These are phyloP conservation scores for Dillenia suffruticosa DNA, from an alignment of 164 flowering plant genomes.

Conservation along the genomic window DNA sequence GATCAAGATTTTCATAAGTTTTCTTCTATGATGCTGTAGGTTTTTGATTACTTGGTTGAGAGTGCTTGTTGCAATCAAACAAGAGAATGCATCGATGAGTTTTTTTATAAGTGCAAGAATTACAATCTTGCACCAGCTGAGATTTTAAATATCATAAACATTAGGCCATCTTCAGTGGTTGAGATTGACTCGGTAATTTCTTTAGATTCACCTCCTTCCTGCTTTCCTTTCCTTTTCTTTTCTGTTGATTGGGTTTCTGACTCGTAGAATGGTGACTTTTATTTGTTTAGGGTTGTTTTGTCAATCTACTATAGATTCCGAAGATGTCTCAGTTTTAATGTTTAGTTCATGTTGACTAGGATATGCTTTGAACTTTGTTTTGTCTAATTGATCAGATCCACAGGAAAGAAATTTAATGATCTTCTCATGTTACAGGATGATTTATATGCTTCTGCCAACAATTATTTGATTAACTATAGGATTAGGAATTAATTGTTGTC, in stretches of 20 bases:
- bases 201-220: background rate
- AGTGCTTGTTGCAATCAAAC: constrained; percentile 63
- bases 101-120: constrained; percentile 37
- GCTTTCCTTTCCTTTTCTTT: background rate
- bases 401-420: too few species aligned
- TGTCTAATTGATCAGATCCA: background rate
- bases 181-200: constrained; percentile 39
- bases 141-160: constrained; percentile 55
- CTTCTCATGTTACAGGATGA: too few species aligned
- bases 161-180: constrained; percentile 43
- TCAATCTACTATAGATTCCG: background rate
- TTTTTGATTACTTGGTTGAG: constrained; percentile 64
- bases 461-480: too few species aligned
- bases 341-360: background rate
- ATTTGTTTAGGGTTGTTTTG: background rate
- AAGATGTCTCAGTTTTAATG: background rate
- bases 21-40: constrained; percentile 28
- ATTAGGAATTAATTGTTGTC: too few species aligned
- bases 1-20: background rate
- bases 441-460: too few species aligned
- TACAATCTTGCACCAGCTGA: constrained; percentile 66
- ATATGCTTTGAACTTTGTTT: background rate
- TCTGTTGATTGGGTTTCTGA: background rate
- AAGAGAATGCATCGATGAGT: constrained; percentile 40
- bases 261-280: background rate